A percentile compares a stretch with the other conserved stretches of the same genome.
Conservation (phyloP, 495 filamentous ascomycete species). For the Recurvomyces mirabilis region DNA sequence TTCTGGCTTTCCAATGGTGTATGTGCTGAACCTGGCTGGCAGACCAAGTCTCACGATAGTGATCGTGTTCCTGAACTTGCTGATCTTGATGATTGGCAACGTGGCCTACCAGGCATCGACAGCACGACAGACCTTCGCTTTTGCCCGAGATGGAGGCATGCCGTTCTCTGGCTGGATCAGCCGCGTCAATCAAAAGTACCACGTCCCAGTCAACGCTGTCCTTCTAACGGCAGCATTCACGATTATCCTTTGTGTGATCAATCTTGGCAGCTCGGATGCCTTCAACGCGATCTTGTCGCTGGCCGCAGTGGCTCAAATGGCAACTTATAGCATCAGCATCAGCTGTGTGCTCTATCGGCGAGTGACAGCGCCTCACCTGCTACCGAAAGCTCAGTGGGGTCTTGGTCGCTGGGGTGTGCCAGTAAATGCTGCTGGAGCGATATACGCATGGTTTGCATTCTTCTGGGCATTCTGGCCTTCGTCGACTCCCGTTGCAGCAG, state of each 20-base stretch:
- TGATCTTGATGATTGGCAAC: slow-evolving; percentile 34
- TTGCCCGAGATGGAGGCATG: slow-evolving; percentile 49
- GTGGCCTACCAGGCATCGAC: slow-evolving; percentile 8
- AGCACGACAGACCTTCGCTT: slow-evolving; percentile 38
- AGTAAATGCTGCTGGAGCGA: slow-evolving; percentile 22
- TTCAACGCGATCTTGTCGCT: slow-evolving; percentile 45
- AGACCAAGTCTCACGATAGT: slow-evolving; percentile 25
- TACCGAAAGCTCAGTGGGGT: slow-evolving; percentile 20
- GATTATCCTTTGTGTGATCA: slow-evolving; percentile 37
- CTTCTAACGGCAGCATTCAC: slow-evolving; percentile 30
- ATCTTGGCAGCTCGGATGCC: slow-evolving; percentile 45
- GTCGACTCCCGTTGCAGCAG: slow-evolving; percentile 14
- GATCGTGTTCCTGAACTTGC: slow-evolving; percentile 33
- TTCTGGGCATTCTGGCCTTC: slow-evolving; percentile 31
- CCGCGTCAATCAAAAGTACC: slow-evolving; percentile 31
- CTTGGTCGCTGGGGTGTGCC: slow-evolving; percentile 23
- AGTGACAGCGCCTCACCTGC: slow-evolving; percentile 16
- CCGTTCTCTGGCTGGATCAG: slow-evolving; percentile 36
- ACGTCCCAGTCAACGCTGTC: slow-evolving; percentile 41
- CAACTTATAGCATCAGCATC: slow-evolving; percentile 15
- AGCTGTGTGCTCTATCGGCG: slow-evolving; percentile 23
- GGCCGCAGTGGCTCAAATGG: slow-evolving; percentile 14
- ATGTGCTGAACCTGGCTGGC: slow-evolving; percentile 28
- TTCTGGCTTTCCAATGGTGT: slow-evolving; percentile 34
- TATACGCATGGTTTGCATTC: slow-evolving; percentile 26